Percentiles rank a stretch among this genome's conserved stretches.
phyloP scores from a whole-genome alignment of 192 early-diverging fungal genomes.

The Dispira simplex region DNA sequence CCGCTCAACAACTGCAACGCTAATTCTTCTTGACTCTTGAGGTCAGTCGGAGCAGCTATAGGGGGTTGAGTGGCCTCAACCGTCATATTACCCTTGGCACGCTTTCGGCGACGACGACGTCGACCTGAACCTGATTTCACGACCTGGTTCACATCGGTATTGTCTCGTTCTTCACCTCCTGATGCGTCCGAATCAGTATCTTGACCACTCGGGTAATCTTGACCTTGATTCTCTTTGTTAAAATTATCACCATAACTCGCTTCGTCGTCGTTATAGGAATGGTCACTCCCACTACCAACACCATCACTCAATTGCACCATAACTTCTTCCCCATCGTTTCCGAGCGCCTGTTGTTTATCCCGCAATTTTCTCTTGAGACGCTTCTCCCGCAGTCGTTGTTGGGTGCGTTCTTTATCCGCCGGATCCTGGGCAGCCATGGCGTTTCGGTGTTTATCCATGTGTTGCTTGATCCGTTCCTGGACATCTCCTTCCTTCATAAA shows the following conservation, averaged over 20 bases:
- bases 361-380: constrained; percentile 45
- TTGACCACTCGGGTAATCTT: no score
- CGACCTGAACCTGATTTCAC: no score
- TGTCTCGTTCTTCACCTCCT: no score
- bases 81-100: no score
- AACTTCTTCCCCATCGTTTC: constrained; percentile 13
- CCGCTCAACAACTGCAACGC: no score
- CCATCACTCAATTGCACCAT: constrained; percentile 10
- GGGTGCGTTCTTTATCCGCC: constrained; percentile 53
- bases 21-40: no score
- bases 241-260: constrained; percentile 12
- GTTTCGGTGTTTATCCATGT: constrained; percentile 46
- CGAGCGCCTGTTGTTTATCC: constrained; percentile 31
- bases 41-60: no score
- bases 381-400: constrained; percentile 54
- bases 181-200: no score
- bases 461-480: constrained; percentile 40
- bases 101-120: no score
- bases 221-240: no score
- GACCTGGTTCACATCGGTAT: no score
- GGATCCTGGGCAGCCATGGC: constrained; percentile 65
- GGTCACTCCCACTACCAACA: constrained; percentile 13
- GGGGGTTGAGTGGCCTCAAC: no score
- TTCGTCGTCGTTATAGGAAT: constrained; percentile 14
- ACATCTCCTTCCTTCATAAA: constrained; percentile 66